These are phyloP conservation scores for Leccinum subrobustum DNA, from an alignment of 1,284 basidiomycete species.

Conservation along the genomic window DNA sequence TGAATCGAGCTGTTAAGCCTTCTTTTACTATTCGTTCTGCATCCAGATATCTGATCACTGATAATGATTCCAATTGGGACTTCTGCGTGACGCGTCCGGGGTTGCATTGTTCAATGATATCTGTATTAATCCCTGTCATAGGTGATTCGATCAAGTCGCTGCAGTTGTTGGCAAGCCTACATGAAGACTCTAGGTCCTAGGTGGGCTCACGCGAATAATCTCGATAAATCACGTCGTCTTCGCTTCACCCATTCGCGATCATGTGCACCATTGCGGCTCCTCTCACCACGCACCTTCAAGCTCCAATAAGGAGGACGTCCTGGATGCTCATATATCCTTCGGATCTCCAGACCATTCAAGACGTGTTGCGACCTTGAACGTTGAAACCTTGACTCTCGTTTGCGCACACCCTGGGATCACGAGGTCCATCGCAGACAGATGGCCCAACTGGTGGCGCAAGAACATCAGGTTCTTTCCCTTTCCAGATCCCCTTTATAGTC, in stretches of 20 bases:
- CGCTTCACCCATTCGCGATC: background rate
- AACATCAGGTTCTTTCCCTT: background rate
- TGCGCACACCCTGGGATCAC: background rate
- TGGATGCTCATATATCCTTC: background rate
- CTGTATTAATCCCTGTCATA: background rate
- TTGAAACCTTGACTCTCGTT: background rate
- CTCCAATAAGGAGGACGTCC: background rate
- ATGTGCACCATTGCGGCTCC: background rate
- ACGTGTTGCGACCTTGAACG: background rate
- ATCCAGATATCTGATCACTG: background rate
- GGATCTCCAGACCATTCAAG: background rate
- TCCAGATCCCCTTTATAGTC: background rate
- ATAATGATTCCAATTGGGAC: background rate
- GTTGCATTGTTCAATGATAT: background rate
- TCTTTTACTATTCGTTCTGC: background rate
- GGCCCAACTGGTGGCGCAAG: background rate
- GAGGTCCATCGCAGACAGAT: background rate
- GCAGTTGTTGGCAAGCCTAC: background rate
- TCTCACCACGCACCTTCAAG: background rate
- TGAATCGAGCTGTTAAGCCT: conserved; percentile 4
- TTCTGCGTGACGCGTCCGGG: background rate
- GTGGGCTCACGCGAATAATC: background rate
- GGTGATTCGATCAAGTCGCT: background rate
- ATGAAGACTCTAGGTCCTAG: background rate
- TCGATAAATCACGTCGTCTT: background rate